Base-by-base conservation (phyloP, 805 yeast genomes). In the Naumovozyma baii region DNA sequence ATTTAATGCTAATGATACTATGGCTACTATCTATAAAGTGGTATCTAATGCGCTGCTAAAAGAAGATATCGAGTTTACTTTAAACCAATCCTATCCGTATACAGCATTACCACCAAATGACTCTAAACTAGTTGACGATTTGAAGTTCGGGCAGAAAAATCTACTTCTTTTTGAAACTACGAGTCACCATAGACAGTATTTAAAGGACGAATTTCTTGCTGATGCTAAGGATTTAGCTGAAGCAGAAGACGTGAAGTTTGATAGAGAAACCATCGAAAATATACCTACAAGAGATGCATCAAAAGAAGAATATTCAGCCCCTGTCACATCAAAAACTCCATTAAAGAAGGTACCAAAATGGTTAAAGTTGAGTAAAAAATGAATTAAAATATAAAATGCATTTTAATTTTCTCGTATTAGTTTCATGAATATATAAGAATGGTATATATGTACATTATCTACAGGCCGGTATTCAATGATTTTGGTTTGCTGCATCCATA, bases 61-160 rank as follows among this genome's bases (percentile, higher is more conserved):
- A 18, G 59, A 60, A 3, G 37, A 45, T 17, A 39, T 40, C 1
- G 47, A 48, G 2, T 76, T 73, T 47, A 52, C 61, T 15, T 54
- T 79, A 22, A 58, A 52, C n/a, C 53, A 67, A 25, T 67, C 78
- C 3, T 71, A 74, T 43, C 85, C 85, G 2, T 55, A 63, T 18
- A 47, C 51, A 9, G 40, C 50, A 1, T 44, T 78, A 1, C 44
- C 51, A 1, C 44, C 52, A 10, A 61, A 62, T 37, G 48, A 55
- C 0, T 44, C 55, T 0, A 40, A 46, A 43, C 52, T 73, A 31
- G 62, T 66, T 1, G 50, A 50, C 0, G 70, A 68, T 34, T 58
- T 66, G 38, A 54, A 59, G 2, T 68, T 78, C 41, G 73, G 73
- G 2, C 48, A 69, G 12, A 70, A 77, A 42, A 73, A 69, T 8